These are phyloP conservation scores for Pseudohyphozyma bogoriensis DNA, from an alignment of 768 basidiomycete genomes.

Conservation along the genomic window DNA sequence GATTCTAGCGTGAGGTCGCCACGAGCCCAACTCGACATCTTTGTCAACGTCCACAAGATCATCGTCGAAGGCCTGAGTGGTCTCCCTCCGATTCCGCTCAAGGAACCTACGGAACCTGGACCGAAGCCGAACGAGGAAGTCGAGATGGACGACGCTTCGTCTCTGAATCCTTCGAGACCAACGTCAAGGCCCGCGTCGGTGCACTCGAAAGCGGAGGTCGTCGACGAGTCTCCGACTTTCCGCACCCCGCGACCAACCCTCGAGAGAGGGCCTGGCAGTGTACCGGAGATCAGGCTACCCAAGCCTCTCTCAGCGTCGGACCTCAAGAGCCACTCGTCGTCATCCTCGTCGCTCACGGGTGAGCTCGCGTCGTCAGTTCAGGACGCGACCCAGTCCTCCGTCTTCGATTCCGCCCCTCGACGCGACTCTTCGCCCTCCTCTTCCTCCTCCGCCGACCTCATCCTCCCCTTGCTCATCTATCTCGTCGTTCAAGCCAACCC, in stretches of 20 bases:
- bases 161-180: not conserved
- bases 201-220: not conserved
- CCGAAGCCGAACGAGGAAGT: not conserved
- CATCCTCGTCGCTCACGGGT: not conserved
- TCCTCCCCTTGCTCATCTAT: slow-evolving; percentile 87
- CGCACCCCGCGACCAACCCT: slow-evolving; percentile 12
- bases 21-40: slow-evolving; percentile 62
- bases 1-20: slow-evolving; percentile 49
- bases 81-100: slow-evolving; percentile 32
- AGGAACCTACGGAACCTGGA: slow-evolving; percentile 17
- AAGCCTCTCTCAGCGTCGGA: slow-evolving; percentile 5
- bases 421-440: slow-evolving; percentile 3
- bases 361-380: slow-evolving; percentile 10
- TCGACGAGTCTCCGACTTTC: slow-evolving; percentile 15
- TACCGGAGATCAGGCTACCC: slow-evolving; percentile 28
- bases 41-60: slow-evolving; percentile 74
- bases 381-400: slow-evolving; percentile 16
- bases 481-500: slow-evolving; percentile 91
- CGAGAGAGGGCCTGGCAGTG: not conserved
- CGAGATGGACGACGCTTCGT: slow-evolving; percentile 31
- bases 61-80: slow-evolving; percentile 46
- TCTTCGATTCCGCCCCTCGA: slow-evolving; percentile 15
- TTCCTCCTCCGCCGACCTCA: slow-evolving; percentile 67
- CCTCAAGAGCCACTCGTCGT: not conserved
- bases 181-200: slow-evolving; percentile 16